Evolutionary conservation across 805 yeast genomes (phyloP).

Genomic region (Pichia deserticola): DNA sequence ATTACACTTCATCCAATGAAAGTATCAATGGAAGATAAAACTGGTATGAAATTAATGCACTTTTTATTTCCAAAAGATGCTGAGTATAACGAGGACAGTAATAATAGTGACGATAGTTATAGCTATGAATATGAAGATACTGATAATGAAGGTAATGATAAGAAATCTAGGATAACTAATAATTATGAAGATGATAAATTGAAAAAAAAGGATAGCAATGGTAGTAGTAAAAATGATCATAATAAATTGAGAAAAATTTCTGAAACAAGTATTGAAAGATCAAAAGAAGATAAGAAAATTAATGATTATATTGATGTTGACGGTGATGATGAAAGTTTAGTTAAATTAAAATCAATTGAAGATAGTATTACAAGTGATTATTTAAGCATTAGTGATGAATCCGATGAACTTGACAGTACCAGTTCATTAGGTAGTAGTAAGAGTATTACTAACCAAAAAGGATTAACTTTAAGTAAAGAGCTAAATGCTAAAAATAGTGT

Average conservation of each 20-base stretch:
- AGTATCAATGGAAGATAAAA: constrained; percentile 63
- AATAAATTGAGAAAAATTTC: no score
- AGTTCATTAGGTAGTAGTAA: not conserved
- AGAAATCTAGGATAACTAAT: no score
- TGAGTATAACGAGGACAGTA: not conserved
- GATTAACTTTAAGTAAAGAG: not conserved
- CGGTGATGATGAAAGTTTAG: not conserved
- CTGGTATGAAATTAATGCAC: constrained; percentile 53
- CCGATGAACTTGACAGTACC: not conserved
- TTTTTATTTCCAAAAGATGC: constrained; percentile 57
- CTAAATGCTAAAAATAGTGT: not conserved
- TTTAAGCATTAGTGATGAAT: not conserved
- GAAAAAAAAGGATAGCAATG: no score
- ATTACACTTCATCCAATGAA: constrained; percentile 58
- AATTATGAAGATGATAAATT: not conserved
- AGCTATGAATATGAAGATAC: not conserved
- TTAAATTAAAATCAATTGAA: not conserved
- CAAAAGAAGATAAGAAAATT: not conserved
- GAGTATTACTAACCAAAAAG: not conserved
- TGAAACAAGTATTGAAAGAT: no score
- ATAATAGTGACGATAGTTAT: not conserved
- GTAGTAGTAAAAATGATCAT: no score
- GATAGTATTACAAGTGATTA: not conserved
- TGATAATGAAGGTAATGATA: not conserved
- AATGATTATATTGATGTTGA: not conserved